Percentiles rank a stretch among this genome's conserved stretches.
These are phyloP conservation scores for Saitozyma podzolica DNA, from an alignment of 768 basidiomycete genomes.

Conservation along the genomic window DNA sequence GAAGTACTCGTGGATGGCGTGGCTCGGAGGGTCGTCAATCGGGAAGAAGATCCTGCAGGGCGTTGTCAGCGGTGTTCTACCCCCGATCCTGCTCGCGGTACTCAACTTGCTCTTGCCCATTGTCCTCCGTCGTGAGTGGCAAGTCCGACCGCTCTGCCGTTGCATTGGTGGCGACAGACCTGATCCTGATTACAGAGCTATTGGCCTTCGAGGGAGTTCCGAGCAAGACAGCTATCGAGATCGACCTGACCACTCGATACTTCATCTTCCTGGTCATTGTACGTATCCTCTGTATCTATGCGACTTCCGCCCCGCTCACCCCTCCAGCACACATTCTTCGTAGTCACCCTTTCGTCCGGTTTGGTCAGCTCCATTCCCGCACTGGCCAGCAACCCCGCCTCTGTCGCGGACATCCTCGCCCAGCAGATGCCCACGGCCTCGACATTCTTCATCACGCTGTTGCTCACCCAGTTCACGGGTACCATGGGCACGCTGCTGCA, in stretches of 20 bases:
- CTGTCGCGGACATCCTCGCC: constrained; percentile 71
- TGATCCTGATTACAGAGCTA: constrained; percentile 57
- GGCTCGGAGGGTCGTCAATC: constrained; percentile 57
- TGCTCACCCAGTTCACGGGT: constrained; percentile 62
- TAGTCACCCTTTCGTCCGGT: constrained; percentile 82
- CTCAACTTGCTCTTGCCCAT: constrained; percentile 88
- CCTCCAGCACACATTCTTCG: constrained; percentile 85
- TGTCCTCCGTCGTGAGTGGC: constrained; percentile 67
- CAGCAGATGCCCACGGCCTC: constrained; percentile 65
- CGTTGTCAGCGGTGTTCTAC: constrained; percentile 84
- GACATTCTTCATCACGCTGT: constrained; percentile 57
- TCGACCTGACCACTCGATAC: constrained; percentile 86
- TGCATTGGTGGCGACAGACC: not conserved
- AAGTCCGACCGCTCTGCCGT: too few relatives aligned
- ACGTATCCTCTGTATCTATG: constrained; percentile 50
- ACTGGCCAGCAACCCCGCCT: constrained; percentile 68
- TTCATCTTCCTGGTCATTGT: constrained; percentile 91
- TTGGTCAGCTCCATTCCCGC: constrained; percentile 69
- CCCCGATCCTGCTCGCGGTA: constrained; percentile 81
- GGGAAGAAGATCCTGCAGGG: constrained; percentile 61
- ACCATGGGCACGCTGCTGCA: constrained; percentile 78
- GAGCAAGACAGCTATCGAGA: constrained; percentile 74
- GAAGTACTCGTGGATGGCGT: constrained; percentile 68
- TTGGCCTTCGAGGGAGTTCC: constrained; percentile 89
- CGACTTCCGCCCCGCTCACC: constrained; percentile 4